Evolutionary conservation across 1,284 basidiomycete species (phyloP).

Genomic region (Vanrija sp.): DNA sequence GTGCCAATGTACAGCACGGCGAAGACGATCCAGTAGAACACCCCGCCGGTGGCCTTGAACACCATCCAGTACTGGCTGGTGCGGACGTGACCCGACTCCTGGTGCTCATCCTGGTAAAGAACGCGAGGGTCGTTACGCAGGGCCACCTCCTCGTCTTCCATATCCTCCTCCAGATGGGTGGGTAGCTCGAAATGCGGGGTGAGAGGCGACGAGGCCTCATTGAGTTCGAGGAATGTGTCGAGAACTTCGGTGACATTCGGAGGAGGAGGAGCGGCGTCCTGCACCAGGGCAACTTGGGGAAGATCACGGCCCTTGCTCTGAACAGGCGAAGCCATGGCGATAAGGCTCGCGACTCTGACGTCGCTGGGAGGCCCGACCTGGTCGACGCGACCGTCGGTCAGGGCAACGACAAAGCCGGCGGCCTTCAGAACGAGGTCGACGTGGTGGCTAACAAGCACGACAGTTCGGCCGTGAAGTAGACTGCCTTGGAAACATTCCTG

Average conservation of each 20-base stretch:
- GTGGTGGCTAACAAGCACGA: constrained; percentile 74
- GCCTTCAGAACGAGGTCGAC: constrained; percentile 53
- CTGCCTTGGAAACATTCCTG: constrained; percentile 48
- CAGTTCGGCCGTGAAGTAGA: constrained; percentile 60
- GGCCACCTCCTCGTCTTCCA: not conserved
- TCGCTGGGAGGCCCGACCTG: constrained; percentile 28
- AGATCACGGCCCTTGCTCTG: not conserved
- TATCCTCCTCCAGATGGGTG: not conserved
- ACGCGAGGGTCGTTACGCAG: not conserved
- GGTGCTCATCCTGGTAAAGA: constrained; percentile 69
- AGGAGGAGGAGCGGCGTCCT: not conserved
- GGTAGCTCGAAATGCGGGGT: not conserved
- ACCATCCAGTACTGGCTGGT: constrained; percentile 39
- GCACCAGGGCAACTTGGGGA: not conserved
- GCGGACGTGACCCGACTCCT: constrained; percentile 53
- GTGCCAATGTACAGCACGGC: constrained; percentile 26
- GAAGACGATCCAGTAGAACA: constrained; percentile 45
- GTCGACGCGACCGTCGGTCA: constrained; percentile 52
- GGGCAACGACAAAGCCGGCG: constrained; percentile 53
- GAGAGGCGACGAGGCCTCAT: not conserved
- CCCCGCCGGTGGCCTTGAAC: constrained; percentile 42
- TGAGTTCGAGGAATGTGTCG: not conserved
- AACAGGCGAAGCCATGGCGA: constrained; percentile 8
- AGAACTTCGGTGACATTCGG: not conserved
- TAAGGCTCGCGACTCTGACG: constrained; percentile 10